Evolutionary conservation across 2,329 filamentous ascomycete species (phyloP).

Genomic region (Aspergillus arachidicola): DNA sequence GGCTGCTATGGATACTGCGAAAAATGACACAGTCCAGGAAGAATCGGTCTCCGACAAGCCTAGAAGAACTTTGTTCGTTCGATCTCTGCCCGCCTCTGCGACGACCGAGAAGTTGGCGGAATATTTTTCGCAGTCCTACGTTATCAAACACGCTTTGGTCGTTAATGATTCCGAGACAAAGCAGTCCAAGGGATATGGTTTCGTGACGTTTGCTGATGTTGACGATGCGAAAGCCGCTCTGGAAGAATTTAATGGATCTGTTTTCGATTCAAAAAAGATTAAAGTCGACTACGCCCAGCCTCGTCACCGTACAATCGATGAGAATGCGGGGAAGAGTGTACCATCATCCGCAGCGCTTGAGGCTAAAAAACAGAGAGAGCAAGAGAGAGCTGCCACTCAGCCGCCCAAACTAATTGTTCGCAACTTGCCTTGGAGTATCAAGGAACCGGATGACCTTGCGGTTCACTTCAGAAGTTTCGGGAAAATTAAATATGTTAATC

Average conservation of each 20-base stretch:
- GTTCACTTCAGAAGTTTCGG: conserved; percentile 83
- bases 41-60: conserved; percentile 32
- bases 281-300: conserved; percentile 86
- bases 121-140: conserved; percentile 91
- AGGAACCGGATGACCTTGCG: conserved; percentile 77
- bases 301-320: conserved; percentile 68
- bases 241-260: conserved; percentile 75
- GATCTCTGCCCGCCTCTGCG: conserved; percentile 74
- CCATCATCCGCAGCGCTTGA: conserved; percentile 40
- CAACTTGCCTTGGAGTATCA: conserved; percentile 95
- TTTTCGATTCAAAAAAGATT: conserved; percentile 78
- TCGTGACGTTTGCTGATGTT: conserved; percentile 92
- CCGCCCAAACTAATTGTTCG: conserved; percentile 82
- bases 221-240: conserved; percentile 85
- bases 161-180: conserved; percentile 85
- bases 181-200: conserved; percentile 87
- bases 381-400: conserved; percentile 61
- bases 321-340: conserved; percentile 48
- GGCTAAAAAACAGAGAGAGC: conserved; percentile 52
- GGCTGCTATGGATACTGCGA: conserved; percentile 24
- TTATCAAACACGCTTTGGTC: conserved; percentile 94
- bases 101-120: conserved; percentile 83
- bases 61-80: conserved; percentile 80
- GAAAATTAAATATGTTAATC: conserved; percentile 83
- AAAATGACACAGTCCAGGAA: conserved; percentile 23